Evolutionary conservation across 768 basidiomycete species (phyloP).

Genomic region (Termitomyces sp.): DNA sequence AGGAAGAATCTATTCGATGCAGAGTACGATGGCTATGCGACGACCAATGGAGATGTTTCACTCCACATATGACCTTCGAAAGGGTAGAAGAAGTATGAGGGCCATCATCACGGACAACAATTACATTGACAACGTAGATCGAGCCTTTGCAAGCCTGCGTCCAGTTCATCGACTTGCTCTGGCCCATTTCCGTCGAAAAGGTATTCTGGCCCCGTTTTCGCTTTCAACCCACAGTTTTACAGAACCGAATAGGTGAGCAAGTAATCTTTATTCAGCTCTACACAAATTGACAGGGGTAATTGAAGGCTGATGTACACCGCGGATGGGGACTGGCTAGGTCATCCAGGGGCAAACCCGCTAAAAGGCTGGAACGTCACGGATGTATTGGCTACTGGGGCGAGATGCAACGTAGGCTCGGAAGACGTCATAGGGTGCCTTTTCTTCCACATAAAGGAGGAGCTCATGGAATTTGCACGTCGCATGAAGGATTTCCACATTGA

Average conservation of each 20-base stretch:
- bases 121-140: conserved; percentile 38
- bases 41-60: conserved; percentile 37
- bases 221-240: conserved; percentile 28
- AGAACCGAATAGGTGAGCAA: conserved; percentile 35
- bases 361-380: conserved; percentile 45
- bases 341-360: conserved; percentile 39
- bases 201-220: conserved; percentile 35
- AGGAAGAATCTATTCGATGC: conserved; percentile 33
- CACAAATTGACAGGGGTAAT: neutral
- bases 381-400: conserved; percentile 35
- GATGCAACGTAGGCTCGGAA: conserved; percentile 27
- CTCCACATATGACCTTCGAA: conserved; percentile 18
- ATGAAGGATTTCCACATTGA: conserved; percentile 32
- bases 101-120: conserved; percentile 31
- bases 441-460: conserved; percentile 39
- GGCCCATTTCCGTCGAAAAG: conserved; percentile 33
- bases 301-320: conserved; percentile 42
- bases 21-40: conserved; percentile 32
- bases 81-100: conserved; percentile 25
- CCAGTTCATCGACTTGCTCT: conserved; percentile 38
- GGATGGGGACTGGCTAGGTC: conserved; percentile 41
- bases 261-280: neutral
- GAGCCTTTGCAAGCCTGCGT: conserved; percentile 32
- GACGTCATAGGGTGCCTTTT: conserved; percentile 42
- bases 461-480: conserved; percentile 33